phyloP scores from a whole-genome alignment of 1,284 basidiomycete genomes.

The Microbotryum silenes-acaulis region DNA sequence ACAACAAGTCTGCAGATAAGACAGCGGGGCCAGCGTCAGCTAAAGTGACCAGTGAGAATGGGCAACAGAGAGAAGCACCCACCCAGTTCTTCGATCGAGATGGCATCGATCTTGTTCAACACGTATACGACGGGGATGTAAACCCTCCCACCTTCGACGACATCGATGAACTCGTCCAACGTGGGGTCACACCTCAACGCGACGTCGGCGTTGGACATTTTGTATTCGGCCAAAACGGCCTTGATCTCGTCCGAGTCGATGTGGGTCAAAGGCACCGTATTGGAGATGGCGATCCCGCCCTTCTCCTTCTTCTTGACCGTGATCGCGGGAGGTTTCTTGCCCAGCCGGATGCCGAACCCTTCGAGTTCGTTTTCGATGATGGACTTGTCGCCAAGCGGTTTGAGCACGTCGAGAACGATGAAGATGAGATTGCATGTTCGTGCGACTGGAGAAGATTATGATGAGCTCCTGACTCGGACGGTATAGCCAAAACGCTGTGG shows the following conservation, averaged over 20 bases:
- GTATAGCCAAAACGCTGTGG: not conserved
- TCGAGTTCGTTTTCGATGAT: slow-evolving; percentile 41
- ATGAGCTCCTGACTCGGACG: not conserved
- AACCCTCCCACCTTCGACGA: slow-evolving; percentile 58
- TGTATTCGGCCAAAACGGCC: slow-evolving; percentile 91
- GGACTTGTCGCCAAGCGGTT: slow-evolving; percentile 89
- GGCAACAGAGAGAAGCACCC: not conserved
- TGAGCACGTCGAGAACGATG: slow-evolving; percentile 95
- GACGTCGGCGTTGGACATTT: slow-evolving; percentile 76
- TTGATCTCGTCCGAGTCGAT: slow-evolving; percentile 94
- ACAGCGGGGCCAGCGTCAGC: not conserved
- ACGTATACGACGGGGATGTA: slow-evolving; percentile 74
- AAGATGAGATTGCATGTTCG: slow-evolving; percentile 98
- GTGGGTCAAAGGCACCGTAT: slow-evolving; percentile 94
- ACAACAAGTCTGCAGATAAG: slow-evolving; percentile 64
- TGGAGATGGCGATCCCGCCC: slow-evolving; percentile 77
- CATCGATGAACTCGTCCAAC: slow-evolving; percentile 94
- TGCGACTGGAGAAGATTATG: slow-evolving; percentile 55
- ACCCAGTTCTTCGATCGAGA: slow-evolving; percentile 89
- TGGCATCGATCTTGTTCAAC: slow-evolving; percentile 71
- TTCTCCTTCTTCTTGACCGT: slow-evolving; percentile 76
- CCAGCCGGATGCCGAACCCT: slow-evolving; percentile 63
- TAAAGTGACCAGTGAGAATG: not conserved
- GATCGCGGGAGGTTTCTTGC: slow-evolving; percentile 90
- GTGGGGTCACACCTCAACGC: slow-evolving; percentile 91